Percentiles rank a stretch among this genome's conserved stretches.
These are phyloP conservation scores for Plasmodium relictum DNA, from an alignment of 169 alveolate species.

Conservation along the genomic window DNA sequence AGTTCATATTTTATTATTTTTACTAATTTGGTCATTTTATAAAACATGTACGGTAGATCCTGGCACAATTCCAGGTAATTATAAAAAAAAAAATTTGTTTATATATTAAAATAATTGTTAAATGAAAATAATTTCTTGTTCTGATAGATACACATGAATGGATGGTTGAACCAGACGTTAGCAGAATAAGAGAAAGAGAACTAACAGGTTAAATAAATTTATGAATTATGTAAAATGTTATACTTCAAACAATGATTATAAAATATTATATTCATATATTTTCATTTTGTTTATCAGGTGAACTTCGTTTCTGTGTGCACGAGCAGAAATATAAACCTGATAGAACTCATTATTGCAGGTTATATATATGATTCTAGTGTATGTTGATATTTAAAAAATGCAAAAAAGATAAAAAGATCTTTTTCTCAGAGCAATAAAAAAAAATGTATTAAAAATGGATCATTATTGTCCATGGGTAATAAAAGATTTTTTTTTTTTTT, in stretches of 20 bases:
- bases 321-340: conserved; percentile 88
- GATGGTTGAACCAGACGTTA: conserved; percentile 49
- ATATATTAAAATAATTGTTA: no score
- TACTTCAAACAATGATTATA: no score
- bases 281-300: no score
- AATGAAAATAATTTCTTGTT: neutral
- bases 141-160: conserved; percentile 47
- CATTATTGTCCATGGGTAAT: conserved; percentile 94
- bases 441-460: conserved; percentile 91
- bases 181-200: conserved; percentile 55
- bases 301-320: conserved; percentile 71
- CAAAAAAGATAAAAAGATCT: neutral
- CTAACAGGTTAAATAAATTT: conserved; percentile 18
- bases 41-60: conserved; percentile 52
- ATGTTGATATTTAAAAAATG: neutral
- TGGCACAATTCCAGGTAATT: conserved; percentile 36
- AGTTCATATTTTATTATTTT: conserved; percentile 31
- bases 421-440: conserved; percentile 79
- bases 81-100: neutral
- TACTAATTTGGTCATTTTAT: conserved; percentile 58
- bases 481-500: neutral
- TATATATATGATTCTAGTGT: neutral
- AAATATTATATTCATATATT: no score
- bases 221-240: neutral
- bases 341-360: conserved; percentile 91